Evolutionary conservation across 768 basidiomycete species (phyloP).

Genomic region (Goffeauzyma gilvescens): DNA sequence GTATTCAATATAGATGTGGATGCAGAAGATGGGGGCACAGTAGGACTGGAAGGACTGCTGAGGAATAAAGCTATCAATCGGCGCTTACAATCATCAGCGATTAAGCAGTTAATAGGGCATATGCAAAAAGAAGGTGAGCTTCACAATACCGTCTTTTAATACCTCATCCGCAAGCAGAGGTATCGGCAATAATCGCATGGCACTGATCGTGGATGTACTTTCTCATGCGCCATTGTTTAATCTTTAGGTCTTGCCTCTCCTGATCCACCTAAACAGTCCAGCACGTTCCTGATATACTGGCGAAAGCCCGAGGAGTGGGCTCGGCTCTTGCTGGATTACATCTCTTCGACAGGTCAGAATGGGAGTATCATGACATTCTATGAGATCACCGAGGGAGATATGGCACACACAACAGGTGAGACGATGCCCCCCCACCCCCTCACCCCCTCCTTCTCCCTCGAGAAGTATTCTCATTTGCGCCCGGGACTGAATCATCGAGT

Average conservation of each 20-base stretch:
- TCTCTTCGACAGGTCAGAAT: conserved; percentile 32
- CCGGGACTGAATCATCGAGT: no score
- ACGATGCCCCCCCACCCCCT: no score
- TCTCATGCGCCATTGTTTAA: no score
- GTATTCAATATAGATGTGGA: conserved; percentile 26
- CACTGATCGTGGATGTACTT: no score
- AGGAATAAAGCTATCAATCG: conserved; percentile 27
- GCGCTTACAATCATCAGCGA: conserved; percentile 15
- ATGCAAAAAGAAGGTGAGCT: conserved; percentile 27
- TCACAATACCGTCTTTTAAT: conserved; percentile 1
- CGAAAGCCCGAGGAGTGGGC: conserved; percentile 35
- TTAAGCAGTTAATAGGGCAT: conserved; percentile 17
- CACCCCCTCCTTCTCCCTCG: no score
- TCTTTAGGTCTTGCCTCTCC: conserved; percentile 18
- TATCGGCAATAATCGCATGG: no score
- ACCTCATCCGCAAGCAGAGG: no score
- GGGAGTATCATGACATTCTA: conserved; percentile 35
- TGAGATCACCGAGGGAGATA: conserved; percentile 34
- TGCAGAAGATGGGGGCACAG: conserved; percentile 9
- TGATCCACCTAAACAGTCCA: conserved; percentile 26
- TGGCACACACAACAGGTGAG: conserved; percentile 28
- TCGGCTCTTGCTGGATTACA: conserved; percentile 5
- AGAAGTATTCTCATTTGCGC: no score
- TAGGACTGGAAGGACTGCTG: conserved; percentile 20
- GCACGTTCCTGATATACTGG: conserved; percentile 33